These are phyloP conservation scores for Leucocoprinus leucothites DNA, from an alignment of 768 basidiomycete species.

Conservation along the genomic window DNA sequence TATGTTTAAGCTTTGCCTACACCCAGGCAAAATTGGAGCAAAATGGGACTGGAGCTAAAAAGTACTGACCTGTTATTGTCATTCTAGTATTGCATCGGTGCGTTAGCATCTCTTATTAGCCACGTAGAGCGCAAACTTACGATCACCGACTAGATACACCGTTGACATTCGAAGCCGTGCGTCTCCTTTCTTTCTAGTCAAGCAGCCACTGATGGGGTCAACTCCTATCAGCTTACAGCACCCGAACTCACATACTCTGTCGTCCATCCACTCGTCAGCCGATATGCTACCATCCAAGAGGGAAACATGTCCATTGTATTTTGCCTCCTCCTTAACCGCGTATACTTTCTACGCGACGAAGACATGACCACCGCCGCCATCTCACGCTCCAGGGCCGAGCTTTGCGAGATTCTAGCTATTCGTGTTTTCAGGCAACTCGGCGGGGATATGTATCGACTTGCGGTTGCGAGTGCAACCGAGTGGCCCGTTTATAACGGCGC, in stretches of 20 bases:
- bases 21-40: not conserved
- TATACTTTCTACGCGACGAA: slow-evolving; percentile 80
- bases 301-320: slow-evolving; percentile 87
- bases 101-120: slow-evolving; percentile 14
- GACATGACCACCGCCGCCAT: slow-evolving; percentile 66
- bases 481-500: slow-evolving; percentile 84
- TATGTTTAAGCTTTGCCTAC: slow-evolving; percentile 24
- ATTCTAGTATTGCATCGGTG: slow-evolving; percentile 67
- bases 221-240: slow-evolving; percentile 54
- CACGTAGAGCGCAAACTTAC: slow-evolving; percentile 2
- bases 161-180: slow-evolving; percentile 73
- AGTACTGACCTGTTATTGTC: not conserved
- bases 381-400: slow-evolving; percentile 69
- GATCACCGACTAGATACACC: slow-evolving; percentile 63
- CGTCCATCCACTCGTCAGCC: slow-evolving; percentile 82
- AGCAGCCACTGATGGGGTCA: not conserved
- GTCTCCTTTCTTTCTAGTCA: slow-evolving; percentile 20
- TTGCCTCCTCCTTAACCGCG: slow-evolving; percentile 83
- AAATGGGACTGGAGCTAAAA: not conserved
- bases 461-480: slow-evolving; percentile 67
- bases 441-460: slow-evolving; percentile 64
- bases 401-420: slow-evolving; percentile 91
- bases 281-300: slow-evolving; percentile 70
- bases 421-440: slow-evolving; percentile 72
- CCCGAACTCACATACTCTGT: slow-evolving; percentile 92